phyloP scores from a whole-genome alignment of 495 filamentous ascomycete species.

The Penicillium herquei region DNA sequence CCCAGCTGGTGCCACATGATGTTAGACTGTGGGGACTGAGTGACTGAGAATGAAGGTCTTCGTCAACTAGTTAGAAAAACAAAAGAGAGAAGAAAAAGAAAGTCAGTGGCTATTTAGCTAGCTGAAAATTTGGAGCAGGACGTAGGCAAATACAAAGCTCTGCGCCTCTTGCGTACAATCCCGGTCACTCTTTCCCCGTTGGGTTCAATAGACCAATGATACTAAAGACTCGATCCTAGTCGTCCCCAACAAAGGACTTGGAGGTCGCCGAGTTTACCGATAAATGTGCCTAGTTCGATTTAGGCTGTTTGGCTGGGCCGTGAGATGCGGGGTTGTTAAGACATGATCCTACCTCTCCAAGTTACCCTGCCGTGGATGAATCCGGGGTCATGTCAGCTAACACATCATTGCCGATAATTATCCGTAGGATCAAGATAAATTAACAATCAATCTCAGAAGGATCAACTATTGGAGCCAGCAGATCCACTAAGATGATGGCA shows the following conservation, averaged over 20 bases:
- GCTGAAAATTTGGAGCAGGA: not conserved
- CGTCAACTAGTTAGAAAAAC: not conserved
- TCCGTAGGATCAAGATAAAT: not conserved
- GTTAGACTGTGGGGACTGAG: not conserved
- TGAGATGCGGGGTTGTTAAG: conserved; percentile 1
- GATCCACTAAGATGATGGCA: too few relatives aligned
- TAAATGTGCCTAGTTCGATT: not conserved
- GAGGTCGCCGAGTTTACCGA: not conserved
- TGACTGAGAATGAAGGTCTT: not conserved
- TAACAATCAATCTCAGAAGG: too few relatives aligned
- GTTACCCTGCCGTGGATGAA: not conserved
- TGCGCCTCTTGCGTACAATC: not conserved
- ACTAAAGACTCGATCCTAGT: too few relatives aligned
- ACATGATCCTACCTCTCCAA: not conserved
- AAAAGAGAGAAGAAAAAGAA: not conserved
- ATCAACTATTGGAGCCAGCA: too few relatives aligned
- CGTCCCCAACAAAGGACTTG: not conserved
- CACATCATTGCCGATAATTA: not conserved
- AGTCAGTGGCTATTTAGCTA: too few relatives aligned
- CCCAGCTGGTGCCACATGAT: conserved; percentile 1
- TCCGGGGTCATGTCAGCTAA: not conserved
- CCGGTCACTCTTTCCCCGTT: not conserved
- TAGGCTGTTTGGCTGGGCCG: not conserved
- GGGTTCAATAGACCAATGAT: not conserved
- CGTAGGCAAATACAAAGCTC: not conserved